These are phyloP conservation scores for Bolboschoenus planiculmis DNA, from an alignment of 176 grass and related monocot species.

Conservation along the genomic window DNA sequence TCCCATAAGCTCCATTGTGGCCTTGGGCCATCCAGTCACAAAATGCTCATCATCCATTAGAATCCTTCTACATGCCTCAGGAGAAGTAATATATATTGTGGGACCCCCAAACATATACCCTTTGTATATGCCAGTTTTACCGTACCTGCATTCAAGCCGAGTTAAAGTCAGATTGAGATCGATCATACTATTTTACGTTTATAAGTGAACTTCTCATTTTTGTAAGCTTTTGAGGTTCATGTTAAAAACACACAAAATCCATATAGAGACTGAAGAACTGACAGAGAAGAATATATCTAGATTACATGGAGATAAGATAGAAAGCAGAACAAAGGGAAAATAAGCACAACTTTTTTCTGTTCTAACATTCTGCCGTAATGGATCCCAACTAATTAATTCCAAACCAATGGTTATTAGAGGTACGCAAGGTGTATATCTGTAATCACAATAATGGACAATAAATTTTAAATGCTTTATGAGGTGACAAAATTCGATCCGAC, in stretches of 20 bases:
- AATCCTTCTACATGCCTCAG: constrained; percentile 64
- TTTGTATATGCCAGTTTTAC: constrained; percentile 57
- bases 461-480: not conserved
- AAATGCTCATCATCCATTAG: constrained; percentile 79
- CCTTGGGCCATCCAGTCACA: constrained; percentile 69
- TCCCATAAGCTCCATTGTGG: constrained; percentile 58
- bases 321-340: not conserved
- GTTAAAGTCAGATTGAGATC: not conserved
- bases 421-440: not conserved
- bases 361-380: not conserved
- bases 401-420: not conserved
- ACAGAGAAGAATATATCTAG: not conserved
- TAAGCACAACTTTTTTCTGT: not conserved
- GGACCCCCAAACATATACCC: constrained; percentile 94
- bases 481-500: not conserved
- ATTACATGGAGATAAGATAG: not conserved
- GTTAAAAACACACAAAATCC: not conserved
- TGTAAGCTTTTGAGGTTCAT: not conserved
- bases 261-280: not conserved
- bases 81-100: constrained; percentile 41
- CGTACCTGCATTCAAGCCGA: constrained; percentile 38
- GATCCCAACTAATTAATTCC: not conserved
- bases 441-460: not conserved
- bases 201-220: not conserved
- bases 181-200: not conserved